Evolutionary conservation across 805 yeast genomes (phyloP).

Genomic region (Suhomyces sp.): DNA sequence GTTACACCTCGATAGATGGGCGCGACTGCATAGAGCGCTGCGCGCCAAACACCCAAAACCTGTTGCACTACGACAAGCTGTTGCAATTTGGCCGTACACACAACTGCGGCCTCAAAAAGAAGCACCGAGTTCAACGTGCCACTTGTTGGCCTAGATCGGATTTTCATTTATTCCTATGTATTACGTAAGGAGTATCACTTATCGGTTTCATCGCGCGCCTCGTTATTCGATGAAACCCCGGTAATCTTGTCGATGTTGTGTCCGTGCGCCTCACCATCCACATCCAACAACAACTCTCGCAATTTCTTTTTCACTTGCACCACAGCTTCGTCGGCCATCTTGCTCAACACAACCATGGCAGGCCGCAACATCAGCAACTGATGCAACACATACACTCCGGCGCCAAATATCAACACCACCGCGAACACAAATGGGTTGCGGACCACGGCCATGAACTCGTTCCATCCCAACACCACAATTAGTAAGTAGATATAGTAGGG

Average conservation of each 20-base stretch:
- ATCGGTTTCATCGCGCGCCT: background rate
- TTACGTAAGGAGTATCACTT: background rate
- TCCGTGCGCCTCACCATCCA: constrained; percentile 1
- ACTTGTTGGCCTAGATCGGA: background rate
- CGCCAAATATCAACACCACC: constrained; percentile 53
- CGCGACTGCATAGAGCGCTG: background rate
- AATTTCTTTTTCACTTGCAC: constrained; percentile 58
- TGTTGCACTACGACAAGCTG: background rate
- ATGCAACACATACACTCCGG: constrained; percentile 65
- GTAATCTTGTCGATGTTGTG: background rate
- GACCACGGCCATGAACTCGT: constrained; percentile 84
- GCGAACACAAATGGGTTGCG: constrained; percentile 83
- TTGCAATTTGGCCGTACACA: background rate
- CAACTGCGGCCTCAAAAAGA: background rate
- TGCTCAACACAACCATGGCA: constrained; percentile 54
- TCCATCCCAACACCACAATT: constrained; percentile 85
- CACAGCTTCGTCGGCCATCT: constrained; percentile 56
- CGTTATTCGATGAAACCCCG: background rate
- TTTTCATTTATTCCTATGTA: background rate
- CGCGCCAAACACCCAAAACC: background rate
- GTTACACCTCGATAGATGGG: background rate
- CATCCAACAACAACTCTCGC: constrained; percentile 53
- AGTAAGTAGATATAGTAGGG: constrained; percentile 80
- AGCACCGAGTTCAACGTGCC: background rate
- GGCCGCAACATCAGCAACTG: constrained; percentile 76